Conservation (phyloP, 1,284 basidiomycete species). For the Naganishia sp. region DNA sequence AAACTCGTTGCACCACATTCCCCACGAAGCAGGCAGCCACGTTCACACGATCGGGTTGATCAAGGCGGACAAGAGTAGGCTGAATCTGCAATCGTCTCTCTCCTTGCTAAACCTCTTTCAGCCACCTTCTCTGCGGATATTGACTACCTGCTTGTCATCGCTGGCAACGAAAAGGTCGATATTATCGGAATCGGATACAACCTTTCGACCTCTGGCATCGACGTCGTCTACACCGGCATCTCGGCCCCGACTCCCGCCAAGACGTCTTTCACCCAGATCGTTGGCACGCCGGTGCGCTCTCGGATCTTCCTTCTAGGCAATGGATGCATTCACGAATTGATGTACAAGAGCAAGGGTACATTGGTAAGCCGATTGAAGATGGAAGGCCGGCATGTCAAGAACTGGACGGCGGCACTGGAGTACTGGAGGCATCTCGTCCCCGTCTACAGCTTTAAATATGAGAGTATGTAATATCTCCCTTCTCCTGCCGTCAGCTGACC, state of each 20-base stretch:
- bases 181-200: constrained; percentile 79
- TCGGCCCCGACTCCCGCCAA: constrained; percentile 27
- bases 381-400: constrained; percentile 26
- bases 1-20: constrained; percentile 10
- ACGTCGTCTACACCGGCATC: constrained; percentile 28
- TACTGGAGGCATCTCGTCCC: constrained; percentile 31
- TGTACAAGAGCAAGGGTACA: constrained; percentile 29
- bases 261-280: constrained; percentile 22
- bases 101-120: constrained; percentile 31
- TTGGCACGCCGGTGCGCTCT: constrained; percentile 22
- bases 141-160: constrained; percentile 83
- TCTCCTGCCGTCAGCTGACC: background rate
- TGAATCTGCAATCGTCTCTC: background rate
- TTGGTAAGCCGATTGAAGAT: constrained; percentile 16
- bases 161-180: constrained; percentile 77
- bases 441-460: constrained; percentile 20
- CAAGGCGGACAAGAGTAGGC: constrained; percentile 57
- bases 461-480: constrained; percentile 1
- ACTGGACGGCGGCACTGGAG: constrained; percentile 27
- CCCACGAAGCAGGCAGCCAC: constrained; percentile 85
- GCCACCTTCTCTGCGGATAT: constrained; percentile 92
- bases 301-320: constrained; percentile 29
- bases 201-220: constrained; percentile 36
- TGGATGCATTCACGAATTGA: constrained; percentile 29
- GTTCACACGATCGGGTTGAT: constrained; percentile 85